Evolutionary conservation across 1,284 basidiomycete species (phyloP), one percentile per base, ranked within the genome.

Genomic region (Cryptococcus deneoformans): DNA sequence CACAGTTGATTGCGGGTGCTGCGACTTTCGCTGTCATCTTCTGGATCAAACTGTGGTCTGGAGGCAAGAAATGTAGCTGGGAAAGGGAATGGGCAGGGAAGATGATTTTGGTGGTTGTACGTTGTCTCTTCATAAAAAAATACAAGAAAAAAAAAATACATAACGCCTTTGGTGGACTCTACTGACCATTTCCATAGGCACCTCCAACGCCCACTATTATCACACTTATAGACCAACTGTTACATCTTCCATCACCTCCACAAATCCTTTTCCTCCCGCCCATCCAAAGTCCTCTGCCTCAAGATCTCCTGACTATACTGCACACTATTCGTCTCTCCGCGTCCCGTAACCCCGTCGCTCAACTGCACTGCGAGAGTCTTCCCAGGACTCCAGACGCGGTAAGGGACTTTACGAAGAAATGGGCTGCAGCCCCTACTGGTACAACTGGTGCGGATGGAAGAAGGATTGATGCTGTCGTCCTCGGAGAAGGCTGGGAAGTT

Each of bases 61-160:
- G 67, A 7, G 77, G 77, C 5, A 56, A 70, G 48, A 71, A 65
- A 63, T 69, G 66, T 50, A 72, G 70, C n/a, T 74, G 76, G 72
- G 76, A 77, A 58, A 59, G 77, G 42, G 77, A 78, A 29, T 78
- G 76, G 77, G 72, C 69, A 1, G 77, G 77, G 34, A 77, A 77
- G 69, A 70, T 77, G 65, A 69, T 78, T 42, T 51, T 77, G 55
- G 64, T 78, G 5, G 63, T 70, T 7, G 77, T 78, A 57, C 58
- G 29, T 29, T 29, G 29, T 29, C 5, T 29, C 29, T 5, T 29
- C 29, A 29, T 29, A 29, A 29, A 29, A 29, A 29, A 29, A 29
- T 4, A 29, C 3, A 29, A 29, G 29, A 29, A 5, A 29, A 29
- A 29, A 29, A 29, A 29, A 29, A 75, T 69, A 3, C 14, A 9